These are phyloP conservation scores for Trametopsis cervina DNA, from an alignment of 768 basidiomycete genomes.

Conservation along the genomic window DNA sequence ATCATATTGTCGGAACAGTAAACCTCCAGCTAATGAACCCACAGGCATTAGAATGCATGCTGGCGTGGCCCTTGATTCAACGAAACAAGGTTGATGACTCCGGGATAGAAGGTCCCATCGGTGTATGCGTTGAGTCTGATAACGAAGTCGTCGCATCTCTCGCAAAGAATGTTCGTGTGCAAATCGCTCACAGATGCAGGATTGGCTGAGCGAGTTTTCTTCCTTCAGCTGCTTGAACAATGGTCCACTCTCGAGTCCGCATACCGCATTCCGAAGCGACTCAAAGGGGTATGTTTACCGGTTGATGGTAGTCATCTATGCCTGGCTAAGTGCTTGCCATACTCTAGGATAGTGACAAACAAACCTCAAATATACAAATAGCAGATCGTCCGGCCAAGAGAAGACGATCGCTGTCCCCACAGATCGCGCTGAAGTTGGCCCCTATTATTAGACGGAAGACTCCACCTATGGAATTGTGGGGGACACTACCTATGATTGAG, in stretches of 20 bases:
- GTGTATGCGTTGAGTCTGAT: constrained; percentile 43
- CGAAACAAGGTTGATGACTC: constrained; percentile 91
- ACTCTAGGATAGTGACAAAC: too few species aligned
- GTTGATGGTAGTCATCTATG: too few species aligned
- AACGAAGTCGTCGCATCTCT: constrained; percentile 49
- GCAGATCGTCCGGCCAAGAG: neutral
- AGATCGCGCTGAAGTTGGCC: neutral
- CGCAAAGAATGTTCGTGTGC: constrained; percentile 51
- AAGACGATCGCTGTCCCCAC: neutral
- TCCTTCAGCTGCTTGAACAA: constrained; percentile 58
- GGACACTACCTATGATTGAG: too few species aligned
- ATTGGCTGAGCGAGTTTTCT: neutral
- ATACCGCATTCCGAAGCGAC: constrained; percentile 81
- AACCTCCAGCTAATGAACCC: neutral
- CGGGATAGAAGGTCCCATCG: constrained; percentile 53
- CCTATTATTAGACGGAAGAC: too few species aligned
- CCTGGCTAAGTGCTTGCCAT: too few species aligned
- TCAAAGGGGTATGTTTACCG: constrained; percentile 31
- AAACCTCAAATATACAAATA: too few species aligned
- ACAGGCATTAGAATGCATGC: constrained; percentile 62
- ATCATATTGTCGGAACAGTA: neutral
- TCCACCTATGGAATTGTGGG: too few species aligned
- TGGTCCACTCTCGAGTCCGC: constrained; percentile 77
- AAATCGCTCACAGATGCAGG: neutral
- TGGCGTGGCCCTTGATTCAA: constrained; percentile 73